A percentile compares a stretch with the other conserved stretches of the same genome.
phyloP scores from a whole-genome alignment of 768 basidiomycete genomes.

The Punctularia strigosozonata region DNA sequence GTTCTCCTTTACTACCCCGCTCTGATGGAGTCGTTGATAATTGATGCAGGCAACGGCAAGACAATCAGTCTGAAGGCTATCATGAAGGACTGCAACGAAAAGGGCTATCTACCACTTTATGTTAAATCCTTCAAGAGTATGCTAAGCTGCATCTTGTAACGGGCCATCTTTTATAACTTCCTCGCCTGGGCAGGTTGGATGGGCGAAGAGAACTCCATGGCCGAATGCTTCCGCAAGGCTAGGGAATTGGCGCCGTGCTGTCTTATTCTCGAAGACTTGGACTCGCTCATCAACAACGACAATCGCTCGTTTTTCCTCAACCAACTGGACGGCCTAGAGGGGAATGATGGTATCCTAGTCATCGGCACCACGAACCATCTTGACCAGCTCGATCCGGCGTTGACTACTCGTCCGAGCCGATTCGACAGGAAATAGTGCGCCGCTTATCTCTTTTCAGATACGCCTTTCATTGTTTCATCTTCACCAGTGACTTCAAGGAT shows the following conservation, averaged over 20 bases:
- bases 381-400: constrained; percentile 63
- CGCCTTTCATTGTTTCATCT: not conserved
- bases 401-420: constrained; percentile 69
- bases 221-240: constrained; percentile 60
- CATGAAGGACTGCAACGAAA: constrained; percentile 59
- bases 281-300: constrained; percentile 64
- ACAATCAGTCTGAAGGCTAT: constrained; percentile 75
- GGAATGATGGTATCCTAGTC: constrained; percentile 70
- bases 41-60: constrained; percentile 59
- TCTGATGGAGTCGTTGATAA: not conserved
- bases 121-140: constrained; percentile 71
- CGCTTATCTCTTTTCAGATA: not conserved
- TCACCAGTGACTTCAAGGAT: constrained; percentile 55
- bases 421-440: constrained; percentile 82
- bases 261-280: constrained; percentile 54
- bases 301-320: constrained; percentile 88
- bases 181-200: constrained; percentile 27
- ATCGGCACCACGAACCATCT: constrained; percentile 81
- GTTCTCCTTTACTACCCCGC: not conserved
- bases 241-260: constrained; percentile 58
- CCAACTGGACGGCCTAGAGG: constrained; percentile 69
- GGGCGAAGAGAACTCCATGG: constrained; percentile 61
- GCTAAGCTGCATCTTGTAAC: constrained; percentile 9
- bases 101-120: constrained; percentile 60
- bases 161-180: not conserved